These are phyloP conservation scores for Kodamaea sp. DNA, from an alignment of 1,139 yeast genomes.

Conservation along the genomic window DNA sequence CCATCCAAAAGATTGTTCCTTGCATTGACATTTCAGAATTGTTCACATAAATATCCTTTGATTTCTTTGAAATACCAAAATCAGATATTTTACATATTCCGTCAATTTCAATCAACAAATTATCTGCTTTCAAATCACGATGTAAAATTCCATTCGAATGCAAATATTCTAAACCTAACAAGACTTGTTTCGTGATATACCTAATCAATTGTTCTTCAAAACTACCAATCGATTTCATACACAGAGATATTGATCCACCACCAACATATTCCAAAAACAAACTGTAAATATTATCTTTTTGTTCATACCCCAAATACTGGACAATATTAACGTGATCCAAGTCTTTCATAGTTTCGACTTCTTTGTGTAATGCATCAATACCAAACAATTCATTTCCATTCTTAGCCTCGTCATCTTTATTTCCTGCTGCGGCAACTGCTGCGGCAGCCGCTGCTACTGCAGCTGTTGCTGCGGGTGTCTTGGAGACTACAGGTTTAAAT, in stretches of 20 bases:
- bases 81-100: conserved; percentile 96
- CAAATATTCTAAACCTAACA: conserved; percentile 78
- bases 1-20: conserved; percentile 99
- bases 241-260: conserved; percentile 93
- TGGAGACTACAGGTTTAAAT: background rate
- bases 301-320: conserved; percentile 91
- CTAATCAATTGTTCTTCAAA: conserved; percentile 77
- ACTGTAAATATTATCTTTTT: conserved; percentile 69
- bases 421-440: conserved; percentile 11
- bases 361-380: conserved; percentile 81
- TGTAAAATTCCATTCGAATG: conserved; percentile 88
- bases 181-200: conserved; percentile 74
- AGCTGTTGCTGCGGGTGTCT: conserved; percentile 1
- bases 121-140: conserved; percentile 95
- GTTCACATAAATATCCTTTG: conserved; percentile 83
- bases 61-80: conserved; percentile 90
- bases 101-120: conserved; percentile 79
- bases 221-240: conserved; percentile 77
- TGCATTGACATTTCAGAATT: conserved; percentile 92
- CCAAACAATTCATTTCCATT: conserved; percentile 41
- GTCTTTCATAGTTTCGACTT: conserved; percentile 92
- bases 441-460: conserved; percentile 9
- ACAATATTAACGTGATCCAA: conserved; percentile 92
- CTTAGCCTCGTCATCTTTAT: conserved; percentile 40
- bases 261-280: conserved; percentile 93